phyloP scores from a whole-genome alignment of 257 asterid genomes.

The Leptodermis oblonga region DNA sequence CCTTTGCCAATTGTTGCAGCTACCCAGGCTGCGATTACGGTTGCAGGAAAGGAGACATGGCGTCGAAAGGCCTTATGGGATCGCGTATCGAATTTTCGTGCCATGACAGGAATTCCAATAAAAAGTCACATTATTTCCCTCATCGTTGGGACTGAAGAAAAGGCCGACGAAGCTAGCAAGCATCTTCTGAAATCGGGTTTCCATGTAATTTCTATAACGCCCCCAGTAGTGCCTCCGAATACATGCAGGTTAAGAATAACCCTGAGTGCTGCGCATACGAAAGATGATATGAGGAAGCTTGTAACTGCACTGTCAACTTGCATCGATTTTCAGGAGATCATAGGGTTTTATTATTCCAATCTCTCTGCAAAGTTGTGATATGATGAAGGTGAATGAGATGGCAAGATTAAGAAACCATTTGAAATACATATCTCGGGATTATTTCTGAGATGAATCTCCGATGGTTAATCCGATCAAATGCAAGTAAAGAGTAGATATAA shows the following conservation, averaged over 20 bases:
- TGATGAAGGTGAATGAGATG: too few species aligned
- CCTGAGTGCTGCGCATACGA: slow-evolving; percentile 77
- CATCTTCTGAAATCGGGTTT: slow-evolving; percentile 75
- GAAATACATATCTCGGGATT: too few species aligned
- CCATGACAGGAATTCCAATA: slow-evolving; percentile 43
- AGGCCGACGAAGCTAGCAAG: slow-evolving; percentile 94
- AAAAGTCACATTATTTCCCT: slow-evolving; percentile 46
- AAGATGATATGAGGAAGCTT: slow-evolving; percentile 69
- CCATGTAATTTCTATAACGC: slow-evolving; percentile 84
- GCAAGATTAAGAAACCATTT: too few species aligned
- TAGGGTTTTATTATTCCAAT: slow-evolving; percentile 25
- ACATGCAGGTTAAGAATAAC: slow-evolving; percentile 98
- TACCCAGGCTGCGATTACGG: slow-evolving; percentile 83
- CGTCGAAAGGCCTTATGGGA: slow-evolving; percentile 66
- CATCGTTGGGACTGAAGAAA: slow-evolving; percentile 76
- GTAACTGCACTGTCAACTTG: slow-evolving; percentile 65
- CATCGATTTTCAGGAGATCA: slow-evolving; percentile 50
- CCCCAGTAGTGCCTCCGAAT: slow-evolving; percentile 93
- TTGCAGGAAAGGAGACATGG: slow-evolving; percentile 78
- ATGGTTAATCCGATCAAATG: too few species aligned
- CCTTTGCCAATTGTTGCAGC: slow-evolving; percentile 96
- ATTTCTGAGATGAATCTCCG: too few species aligned
- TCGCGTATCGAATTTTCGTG: slow-evolving; percentile 63
- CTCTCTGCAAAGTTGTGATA: slow-evolving; percentile 44
- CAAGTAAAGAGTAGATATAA: too few species aligned